phyloP scores from a whole-genome alignment of 352 stramenopile species.

The Pythium biforme region DNA sequence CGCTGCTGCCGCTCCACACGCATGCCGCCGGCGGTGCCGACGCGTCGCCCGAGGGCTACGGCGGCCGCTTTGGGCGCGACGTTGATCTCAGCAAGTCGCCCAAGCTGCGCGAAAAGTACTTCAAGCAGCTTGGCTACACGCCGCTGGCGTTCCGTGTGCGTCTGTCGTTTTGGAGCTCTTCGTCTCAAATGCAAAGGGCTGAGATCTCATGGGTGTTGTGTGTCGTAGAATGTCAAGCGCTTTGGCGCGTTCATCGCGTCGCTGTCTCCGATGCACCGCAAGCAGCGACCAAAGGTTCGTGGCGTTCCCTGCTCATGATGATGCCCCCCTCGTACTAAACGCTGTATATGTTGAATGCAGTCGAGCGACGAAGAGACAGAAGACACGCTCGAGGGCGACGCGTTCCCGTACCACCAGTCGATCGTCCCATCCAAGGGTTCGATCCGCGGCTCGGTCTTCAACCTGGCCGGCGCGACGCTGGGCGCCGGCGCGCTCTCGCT shows the following conservation, averaged over 20 bases:
- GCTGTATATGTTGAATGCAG: not conserved
- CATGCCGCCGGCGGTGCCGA: conserved; percentile 22
- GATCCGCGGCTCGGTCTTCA: conserved; percentile 83
- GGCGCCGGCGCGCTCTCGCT: conserved; percentile 75
- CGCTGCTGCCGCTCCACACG: conserved; percentile 47
- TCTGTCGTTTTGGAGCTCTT: not conserved
- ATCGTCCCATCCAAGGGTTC: conserved; percentile 81
- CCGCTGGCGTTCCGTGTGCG: conserved; percentile 76
- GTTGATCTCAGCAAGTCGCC: conserved; percentile 31
- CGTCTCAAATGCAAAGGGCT: not conserved
- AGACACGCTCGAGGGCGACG: conserved; percentile 51
- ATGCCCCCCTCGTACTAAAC: not conserved
- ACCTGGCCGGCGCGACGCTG: conserved; percentile 78
- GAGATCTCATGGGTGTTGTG: not conserved
- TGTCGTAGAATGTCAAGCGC: conserved; percentile 55
- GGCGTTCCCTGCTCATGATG: not conserved
- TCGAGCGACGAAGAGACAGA: conserved; percentile 30
- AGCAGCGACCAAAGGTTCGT: conserved; percentile 32
- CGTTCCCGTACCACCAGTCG: conserved; percentile 76
- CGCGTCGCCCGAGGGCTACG: conserved; percentile 21
- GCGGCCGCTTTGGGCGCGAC: conserved; percentile 13
- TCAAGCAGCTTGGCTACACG: conserved; percentile 77
- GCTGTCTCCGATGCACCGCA: conserved; percentile 59
- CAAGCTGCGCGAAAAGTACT: conserved; percentile 63
- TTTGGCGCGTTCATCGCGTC: conserved; percentile 73